Evolutionary conservation across 1,284 basidiomycete species (phyloP).

Genomic region (Pseudomicrostroma phylloplanum): DNA sequence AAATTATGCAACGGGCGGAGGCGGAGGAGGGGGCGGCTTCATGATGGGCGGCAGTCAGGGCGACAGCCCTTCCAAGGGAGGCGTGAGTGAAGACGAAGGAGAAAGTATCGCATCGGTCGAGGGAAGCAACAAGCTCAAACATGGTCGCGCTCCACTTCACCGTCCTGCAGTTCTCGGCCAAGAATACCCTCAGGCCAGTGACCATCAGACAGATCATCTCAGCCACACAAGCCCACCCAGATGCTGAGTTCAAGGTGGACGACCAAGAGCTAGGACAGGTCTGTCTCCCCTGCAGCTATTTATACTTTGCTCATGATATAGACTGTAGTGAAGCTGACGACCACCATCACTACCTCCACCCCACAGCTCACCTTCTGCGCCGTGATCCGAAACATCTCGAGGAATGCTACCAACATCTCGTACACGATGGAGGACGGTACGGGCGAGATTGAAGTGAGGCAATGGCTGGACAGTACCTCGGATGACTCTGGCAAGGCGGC

Average conservation of each 20-base stretch:
- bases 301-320: neutral
- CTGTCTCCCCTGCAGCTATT: constrained; percentile 53
- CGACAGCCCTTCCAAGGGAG: constrained; percentile 23
- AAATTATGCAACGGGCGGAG: constrained; percentile 35
- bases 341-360: constrained; percentile 31
- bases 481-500: constrained; percentile 52
- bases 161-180: constrained; percentile 16
- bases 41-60: constrained; percentile 25
- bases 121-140: neutral
- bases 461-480: constrained; percentile 72
- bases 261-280: constrained; percentile 69
- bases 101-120: too few species aligned
- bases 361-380: constrained; percentile 62
- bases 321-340: neutral
- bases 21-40: constrained; percentile 32
- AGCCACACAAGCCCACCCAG: constrained; percentile 74
- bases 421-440: constrained; percentile 84
- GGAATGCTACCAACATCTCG: constrained; percentile 72
- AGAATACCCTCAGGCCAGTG: constrained; percentile 65
- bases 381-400: constrained; percentile 65
- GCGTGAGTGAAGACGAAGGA: neutral
- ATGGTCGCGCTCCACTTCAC: neutral
- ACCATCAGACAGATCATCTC: constrained; percentile 73
- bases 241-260: constrained; percentile 81
- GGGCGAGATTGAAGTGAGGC: constrained; percentile 75